Evolutionary conservation across 1,284 basidiomycete genomes (phyloP).

Genomic region (Meripilus lineatus): DNA sequence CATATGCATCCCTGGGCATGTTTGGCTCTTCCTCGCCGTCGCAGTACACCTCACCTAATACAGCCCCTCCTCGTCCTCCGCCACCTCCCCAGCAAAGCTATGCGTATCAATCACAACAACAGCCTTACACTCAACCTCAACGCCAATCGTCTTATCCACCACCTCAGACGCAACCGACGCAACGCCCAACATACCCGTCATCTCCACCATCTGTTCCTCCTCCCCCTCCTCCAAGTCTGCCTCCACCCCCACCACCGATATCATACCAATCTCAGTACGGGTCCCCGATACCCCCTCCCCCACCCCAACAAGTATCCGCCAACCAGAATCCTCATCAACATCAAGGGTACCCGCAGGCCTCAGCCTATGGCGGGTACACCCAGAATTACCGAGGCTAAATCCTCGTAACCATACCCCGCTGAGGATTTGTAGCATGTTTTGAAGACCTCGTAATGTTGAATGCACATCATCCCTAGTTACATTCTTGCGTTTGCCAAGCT

Average conservation of each 20-base stretch:
- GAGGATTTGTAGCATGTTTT: background rate
- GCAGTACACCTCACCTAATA: conserved; percentile 12
- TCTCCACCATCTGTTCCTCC: conserved; percentile 16
- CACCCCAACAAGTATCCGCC: conserved; percentile 24
- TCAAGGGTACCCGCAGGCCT: conserved; percentile 21
- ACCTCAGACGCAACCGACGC: conserved; percentile 25
- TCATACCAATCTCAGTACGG: conserved; percentile 26
- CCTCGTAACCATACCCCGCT: background rate
- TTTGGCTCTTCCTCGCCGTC: conserved; percentile 24
- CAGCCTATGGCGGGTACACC: conserved; percentile 13
- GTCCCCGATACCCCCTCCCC: conserved; percentile 22
- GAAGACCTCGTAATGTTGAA: too few relatives aligned
- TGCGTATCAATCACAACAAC: conserved; percentile 14
- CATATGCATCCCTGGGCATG: conserved; percentile 14
- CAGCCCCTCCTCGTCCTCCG: conserved; percentile 24
- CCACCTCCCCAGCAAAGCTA: conserved; percentile 28
- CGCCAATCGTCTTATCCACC: conserved; percentile 28
- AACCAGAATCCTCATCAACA: conserved; percentile 24
- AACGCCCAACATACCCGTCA: conserved; percentile 18
- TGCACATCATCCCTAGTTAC: too few relatives aligned
- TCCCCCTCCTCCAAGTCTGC: conserved; percentile 19
- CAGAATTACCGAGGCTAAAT: conserved; percentile 1
- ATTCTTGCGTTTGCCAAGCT: too few relatives aligned
- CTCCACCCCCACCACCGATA: conserved; percentile 31
- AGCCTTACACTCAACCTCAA: conserved; percentile 17